Percentiles rank a stretch among this genome's conserved stretches.
Conservation (phyloP, 2,329 filamentous ascomycete species). For the Clonostachys chloroleuca region DNA sequence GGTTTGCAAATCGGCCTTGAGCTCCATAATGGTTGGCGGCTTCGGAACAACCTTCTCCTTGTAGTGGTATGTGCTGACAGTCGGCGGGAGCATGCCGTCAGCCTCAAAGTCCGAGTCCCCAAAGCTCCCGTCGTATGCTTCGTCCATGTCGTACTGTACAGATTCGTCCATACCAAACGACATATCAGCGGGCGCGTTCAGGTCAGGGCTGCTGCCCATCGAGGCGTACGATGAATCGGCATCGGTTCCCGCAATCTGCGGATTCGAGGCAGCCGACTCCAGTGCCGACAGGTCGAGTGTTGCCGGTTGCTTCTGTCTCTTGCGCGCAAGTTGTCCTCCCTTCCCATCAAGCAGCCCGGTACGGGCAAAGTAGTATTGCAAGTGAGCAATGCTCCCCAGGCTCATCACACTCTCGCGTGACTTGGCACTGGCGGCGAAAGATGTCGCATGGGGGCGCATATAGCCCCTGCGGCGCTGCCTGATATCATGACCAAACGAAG, state of each 20-base stretch:
- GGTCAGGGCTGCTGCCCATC: slow-evolving; percentile 54
- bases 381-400: slow-evolving; percentile 90
- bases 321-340: slow-evolving; percentile 77
- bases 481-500: slow-evolving; percentile 36
- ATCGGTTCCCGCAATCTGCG: slow-evolving; percentile 39
- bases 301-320: slow-evolving; percentile 55
- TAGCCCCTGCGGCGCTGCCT: slow-evolving; percentile 67
- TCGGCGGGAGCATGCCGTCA: slow-evolving; percentile 86
- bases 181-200: slow-evolving; percentile 34
- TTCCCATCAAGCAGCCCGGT: slow-evolving; percentile 93
- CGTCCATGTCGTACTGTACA: slow-evolving; percentile 24
- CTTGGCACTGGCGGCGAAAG: slow-evolving; percentile 86
- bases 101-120: slow-evolving; percentile 49
- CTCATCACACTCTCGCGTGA: slow-evolving; percentile 94
- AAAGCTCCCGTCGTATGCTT: slow-evolving; percentile 47
- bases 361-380: slow-evolving; percentile 97
- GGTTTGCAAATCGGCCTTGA: slow-evolving; percentile 64
- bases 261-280: slow-evolving; percentile 22
- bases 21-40: slow-evolving; percentile 75
- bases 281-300: slow-evolving; percentile 55
- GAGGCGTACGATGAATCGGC: slow-evolving; percentile 57
- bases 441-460: slow-evolving; percentile 79
- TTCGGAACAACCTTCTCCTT: slow-evolving; percentile 77
- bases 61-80: slow-evolving; percentile 91
- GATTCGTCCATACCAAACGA: slow-evolving; percentile 18